These are phyloP conservation scores for Spathaspora boniae DNA, from an alignment of 805 yeast species.

Conservation along the genomic window DNA sequence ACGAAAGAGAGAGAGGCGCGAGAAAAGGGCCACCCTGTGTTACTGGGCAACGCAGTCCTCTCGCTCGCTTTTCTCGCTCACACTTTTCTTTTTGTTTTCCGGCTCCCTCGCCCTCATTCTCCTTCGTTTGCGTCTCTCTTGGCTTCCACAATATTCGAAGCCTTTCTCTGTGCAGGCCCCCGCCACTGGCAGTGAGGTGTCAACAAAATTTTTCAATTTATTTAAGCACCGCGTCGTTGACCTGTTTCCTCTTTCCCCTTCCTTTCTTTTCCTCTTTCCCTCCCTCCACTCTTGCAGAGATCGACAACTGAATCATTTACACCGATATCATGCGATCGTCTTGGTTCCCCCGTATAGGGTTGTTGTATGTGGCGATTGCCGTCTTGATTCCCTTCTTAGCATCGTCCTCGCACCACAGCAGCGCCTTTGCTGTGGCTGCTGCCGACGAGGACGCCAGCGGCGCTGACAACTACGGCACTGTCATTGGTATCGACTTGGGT, in stretches of 20 bases:
- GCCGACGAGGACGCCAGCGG: conserved; percentile 20
- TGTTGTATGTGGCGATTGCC: conserved; percentile 30
- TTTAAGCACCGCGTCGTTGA: conserved; percentile 1
- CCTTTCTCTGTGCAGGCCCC: conserved; percentile 5
- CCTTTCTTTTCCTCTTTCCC: conserved; percentile 1
- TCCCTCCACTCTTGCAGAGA: background rate
- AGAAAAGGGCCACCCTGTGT: too few relatives aligned
- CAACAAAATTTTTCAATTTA: conserved; percentile 1
- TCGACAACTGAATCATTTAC: background rate
- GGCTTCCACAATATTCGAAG: conserved; percentile 3
- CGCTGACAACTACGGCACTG: conserved; percentile 41
- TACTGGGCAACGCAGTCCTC: too few relatives aligned
- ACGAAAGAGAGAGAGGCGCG: too few relatives aligned
- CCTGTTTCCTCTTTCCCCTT: background rate
- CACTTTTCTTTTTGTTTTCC: too few relatives aligned
- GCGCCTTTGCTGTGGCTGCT: conserved; percentile 17
- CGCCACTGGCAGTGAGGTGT: conserved; percentile 1
- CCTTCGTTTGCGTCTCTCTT: background rate
- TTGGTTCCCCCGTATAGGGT: conserved; percentile 28
- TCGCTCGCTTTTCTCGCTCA: too few relatives aligned
- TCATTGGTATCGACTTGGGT: conserved; percentile 79
- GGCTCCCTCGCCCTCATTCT: too few relatives aligned
- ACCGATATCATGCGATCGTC: conserved; percentile 10
- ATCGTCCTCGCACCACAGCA: conserved; percentile 14
- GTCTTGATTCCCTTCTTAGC: conserved; percentile 37